phyloP scores from a whole-genome alignment of 2,329 filamentous ascomycete genomes.

The Rutstroemia sp. region DNA sequence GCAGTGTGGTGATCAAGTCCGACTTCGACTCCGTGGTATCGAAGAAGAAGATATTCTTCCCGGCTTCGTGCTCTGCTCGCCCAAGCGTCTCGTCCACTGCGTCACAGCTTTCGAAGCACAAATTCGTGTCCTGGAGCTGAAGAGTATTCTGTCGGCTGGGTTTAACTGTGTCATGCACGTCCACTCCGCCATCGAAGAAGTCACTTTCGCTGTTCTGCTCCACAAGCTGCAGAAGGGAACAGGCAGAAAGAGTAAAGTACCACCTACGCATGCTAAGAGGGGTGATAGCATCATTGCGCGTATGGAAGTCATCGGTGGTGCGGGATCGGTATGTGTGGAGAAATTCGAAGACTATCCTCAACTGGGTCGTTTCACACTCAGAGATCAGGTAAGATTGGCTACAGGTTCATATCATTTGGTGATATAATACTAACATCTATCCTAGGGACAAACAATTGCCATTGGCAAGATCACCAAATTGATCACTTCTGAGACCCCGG shows the following conservation, averaged over 20 bases:
- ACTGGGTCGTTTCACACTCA: constrained; percentile 80
- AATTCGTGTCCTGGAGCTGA: constrained; percentile 89
- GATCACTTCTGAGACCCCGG: constrained; percentile 36
- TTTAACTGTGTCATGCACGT: constrained; percentile 98
- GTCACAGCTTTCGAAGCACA: constrained; percentile 90
- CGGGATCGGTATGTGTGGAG: constrained; percentile 86
- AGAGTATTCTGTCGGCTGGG: constrained; percentile 85
- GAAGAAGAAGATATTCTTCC: constrained; percentile 97
- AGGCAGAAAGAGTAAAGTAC: constrained; percentile 82
- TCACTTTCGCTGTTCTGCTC: constrained; percentile 79
- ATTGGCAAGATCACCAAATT: constrained; percentile 99
- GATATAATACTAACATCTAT: constrained; percentile 14
- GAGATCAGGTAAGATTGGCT: constrained; percentile 62
- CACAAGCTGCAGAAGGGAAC: constrained; percentile 97
- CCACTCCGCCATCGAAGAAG: constrained; percentile 94
- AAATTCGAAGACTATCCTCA: constrained; percentile 94
- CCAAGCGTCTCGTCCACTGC: constrained; percentile 87
- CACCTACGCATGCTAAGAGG: constrained; percentile 83
- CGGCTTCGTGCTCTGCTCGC: constrained; percentile 92
- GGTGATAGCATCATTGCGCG: constrained; percentile 84
- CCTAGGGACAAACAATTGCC: constrained; percentile 93
- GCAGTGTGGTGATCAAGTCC: constrained; percentile 91
- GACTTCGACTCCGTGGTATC: constrained; percentile 83
- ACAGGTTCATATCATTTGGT: constrained; percentile 8
- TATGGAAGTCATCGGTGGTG: constrained; percentile 77